Evolutionary conservation across 345 rosid genomes (phyloP), one percentile per base, ranked within the genome.

Genomic region (Sisymbrium altissimum): DNA sequence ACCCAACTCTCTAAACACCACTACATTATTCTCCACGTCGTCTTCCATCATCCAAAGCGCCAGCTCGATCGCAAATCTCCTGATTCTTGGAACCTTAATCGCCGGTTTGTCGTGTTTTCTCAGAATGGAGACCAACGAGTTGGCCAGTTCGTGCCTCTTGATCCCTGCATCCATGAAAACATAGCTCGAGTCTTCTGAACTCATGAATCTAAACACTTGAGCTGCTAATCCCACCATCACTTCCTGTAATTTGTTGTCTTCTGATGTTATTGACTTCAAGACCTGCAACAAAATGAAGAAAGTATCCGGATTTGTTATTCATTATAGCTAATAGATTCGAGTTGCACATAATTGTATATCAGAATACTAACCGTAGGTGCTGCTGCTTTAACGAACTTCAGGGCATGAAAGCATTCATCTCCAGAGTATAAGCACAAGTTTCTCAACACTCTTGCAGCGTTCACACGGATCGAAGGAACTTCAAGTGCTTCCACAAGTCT

Each of bases 1-100:
- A n/a, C 91, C 87, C 67, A 86, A 54, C 5, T 75, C 80, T 69
- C 72, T 81, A 66, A 89, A 89, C 62, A 75, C 68, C 4, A 3
- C 54, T 3, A 79, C 68, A 73, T 80, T 84, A 17, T 86, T 63
- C 96, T 59, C 62, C 44, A 33, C 38, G 65, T 81, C 86, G 68
- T 82, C 85, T 73, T 58, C 80, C 96, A 93, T 93, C 97, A 93
- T 88, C 92, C 91, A 89, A 27, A 91, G 80, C 25, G 87, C 94
- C 71, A 95, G 59, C 84, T 95, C 99, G 55, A 95, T 83, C 58
- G 86, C 76, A 62, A 92, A 92, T 75, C 98, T 84, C 71, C 99
- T 76, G 53, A 92, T 90, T 79, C 98, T 83, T n/a, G 98, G 99
- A 43, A 90, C 88, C 74, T 84, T 92, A 6, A 86, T 79, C 0